phyloP scores from a whole-genome alignment of 2,329 filamentous ascomycete genomes.

The Colletotrichum sp. region DNA sequence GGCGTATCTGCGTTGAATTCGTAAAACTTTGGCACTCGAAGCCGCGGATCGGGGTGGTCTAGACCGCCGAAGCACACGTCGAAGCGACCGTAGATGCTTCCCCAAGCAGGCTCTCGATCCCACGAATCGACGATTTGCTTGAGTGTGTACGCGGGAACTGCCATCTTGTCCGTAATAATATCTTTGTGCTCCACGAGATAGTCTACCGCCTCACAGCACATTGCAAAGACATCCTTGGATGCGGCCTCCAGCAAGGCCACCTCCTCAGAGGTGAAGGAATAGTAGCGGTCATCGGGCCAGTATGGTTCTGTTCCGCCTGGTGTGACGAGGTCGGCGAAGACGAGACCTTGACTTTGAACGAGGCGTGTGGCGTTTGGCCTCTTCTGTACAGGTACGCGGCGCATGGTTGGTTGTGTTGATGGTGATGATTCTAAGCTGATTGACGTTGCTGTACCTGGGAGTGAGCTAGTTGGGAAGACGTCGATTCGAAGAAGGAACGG shows the following conservation, averaged over 20 bases:
- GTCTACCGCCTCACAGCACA: slow-evolving; percentile 2
- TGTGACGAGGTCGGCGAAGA: background rate
- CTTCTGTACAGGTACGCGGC: background rate
- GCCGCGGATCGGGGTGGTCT: background rate
- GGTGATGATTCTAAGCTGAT: background rate
- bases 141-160: background rate
- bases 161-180: background rate
- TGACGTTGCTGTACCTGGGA: background rate
- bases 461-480: background rate
- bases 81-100: slow-evolving; percentile 6
- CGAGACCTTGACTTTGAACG: background rate
- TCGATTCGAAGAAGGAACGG: background rate
- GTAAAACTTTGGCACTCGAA: background rate
- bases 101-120: background rate
- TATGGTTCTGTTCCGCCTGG: background rate
- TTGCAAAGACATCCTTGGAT: background rate
- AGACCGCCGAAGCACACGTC: slow-evolving; percentile 1
- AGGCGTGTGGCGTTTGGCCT: background rate
- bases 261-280: background rate
- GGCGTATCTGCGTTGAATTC: slow-evolving; percentile 7
- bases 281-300: slow-evolving; percentile 9
- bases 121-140: background rate
- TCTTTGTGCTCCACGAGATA: background rate
- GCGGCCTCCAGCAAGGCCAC: background rate
- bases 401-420: background rate